phyloP scores from a whole-genome alignment of 148 eudicot genomes.

The Talinum fruticosum region DNA sequence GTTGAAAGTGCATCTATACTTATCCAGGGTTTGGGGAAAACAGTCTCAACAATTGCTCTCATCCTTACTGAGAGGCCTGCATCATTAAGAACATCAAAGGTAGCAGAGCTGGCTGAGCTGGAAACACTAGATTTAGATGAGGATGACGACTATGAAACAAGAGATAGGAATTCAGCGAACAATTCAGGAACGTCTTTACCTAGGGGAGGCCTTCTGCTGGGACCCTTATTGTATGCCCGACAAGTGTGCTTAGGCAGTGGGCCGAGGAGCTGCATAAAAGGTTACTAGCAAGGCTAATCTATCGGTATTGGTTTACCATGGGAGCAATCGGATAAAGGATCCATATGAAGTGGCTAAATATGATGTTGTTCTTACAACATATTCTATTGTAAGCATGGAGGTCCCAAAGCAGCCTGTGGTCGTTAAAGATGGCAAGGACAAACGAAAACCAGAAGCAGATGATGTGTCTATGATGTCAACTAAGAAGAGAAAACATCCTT shows the following conservation, averaged over 20 bases:
- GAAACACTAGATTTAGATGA: slow-evolving; percentile 72
- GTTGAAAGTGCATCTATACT: neutral
- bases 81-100: slow-evolving; percentile 23
- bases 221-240: slow-evolving; percentile 94
- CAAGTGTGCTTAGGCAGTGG: slow-evolving; percentile 98
- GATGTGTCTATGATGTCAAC: slow-evolving; percentile 27
- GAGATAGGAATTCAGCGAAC: slow-evolving; percentile 5
- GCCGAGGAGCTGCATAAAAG: slow-evolving; percentile 75
- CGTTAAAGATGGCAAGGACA: slow-evolving; percentile 49
- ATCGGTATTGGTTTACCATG: slow-evolving; percentile 76
- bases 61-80: slow-evolving; percentile 83
- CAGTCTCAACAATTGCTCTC: slow-evolving; percentile 89
- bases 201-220: slow-evolving; percentile 81
- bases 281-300: slow-evolving; percentile 62
- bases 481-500: slow-evolving; percentile 65
- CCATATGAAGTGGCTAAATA: slow-evolving; percentile 74
- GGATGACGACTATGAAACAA: slow-evolving; percentile 37
- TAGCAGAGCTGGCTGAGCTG: slow-evolving; percentile 27
- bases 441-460: slow-evolving; percentile 28
- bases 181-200: slow-evolving; percentile 24
- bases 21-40: slow-evolving; percentile 90
- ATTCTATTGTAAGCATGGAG: slow-evolving; percentile 97
- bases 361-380: slow-evolving; percentile 94
- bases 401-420: slow-evolving; percentile 77
- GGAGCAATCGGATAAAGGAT: slow-evolving; percentile 79